phyloP scores from a whole-genome alignment of 2,329 filamentous ascomycete genomes.

The Keithomyces neogunnii region DNA sequence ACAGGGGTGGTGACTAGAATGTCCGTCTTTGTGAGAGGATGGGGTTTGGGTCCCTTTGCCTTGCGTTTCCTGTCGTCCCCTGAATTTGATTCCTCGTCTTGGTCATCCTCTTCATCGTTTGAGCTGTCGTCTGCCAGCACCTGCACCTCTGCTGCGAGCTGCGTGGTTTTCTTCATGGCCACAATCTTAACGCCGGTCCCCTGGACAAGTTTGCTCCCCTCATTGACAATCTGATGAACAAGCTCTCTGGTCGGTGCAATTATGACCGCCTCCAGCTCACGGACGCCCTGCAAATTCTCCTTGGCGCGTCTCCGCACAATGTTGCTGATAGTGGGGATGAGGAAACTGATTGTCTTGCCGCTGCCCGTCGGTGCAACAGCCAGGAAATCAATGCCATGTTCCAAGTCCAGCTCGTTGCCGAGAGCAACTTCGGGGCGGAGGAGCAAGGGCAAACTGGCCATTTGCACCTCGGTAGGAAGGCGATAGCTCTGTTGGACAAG shows the following conservation, averaged over 20 bases:
- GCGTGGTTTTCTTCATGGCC: conserved; percentile 80
- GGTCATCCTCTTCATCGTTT: conserved; percentile 26
- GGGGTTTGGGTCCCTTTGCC: conserved; percentile 16
- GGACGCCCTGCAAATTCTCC: conserved; percentile 27
- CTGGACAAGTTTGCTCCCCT: conserved; percentile 70
- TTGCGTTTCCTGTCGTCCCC: conserved; percentile 25
- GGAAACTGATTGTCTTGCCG: conserved; percentile 89
- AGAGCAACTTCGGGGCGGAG: conserved; percentile 49
- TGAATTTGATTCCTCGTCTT: conserved; percentile 21
- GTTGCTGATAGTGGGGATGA: conserved; percentile 77
- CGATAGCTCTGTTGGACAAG: conserved; percentile 76
- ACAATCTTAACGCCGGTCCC: conserved; percentile 74
- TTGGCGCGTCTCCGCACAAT: conserved; percentile 52
- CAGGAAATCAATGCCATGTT: conserved; percentile 59
- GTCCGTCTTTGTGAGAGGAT: conserved; percentile 23
- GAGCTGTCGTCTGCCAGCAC: conserved; percentile 29
- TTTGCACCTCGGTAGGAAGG: conserved; percentile 87
- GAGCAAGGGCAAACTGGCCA: conserved; percentile 75
- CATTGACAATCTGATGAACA: conserved; percentile 71
- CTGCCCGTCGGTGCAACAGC: conserved; percentile 91
- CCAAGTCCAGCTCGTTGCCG: conserved; percentile 25
- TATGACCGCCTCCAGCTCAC: conserved; percentile 57
- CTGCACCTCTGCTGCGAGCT: conserved; percentile 43
- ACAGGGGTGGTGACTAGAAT: conserved; percentile 39
- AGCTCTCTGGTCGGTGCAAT: conserved; percentile 74